Conservation (phyloP, 805 yeast genomes). For the Blastobotrys muscicola region DNA sequence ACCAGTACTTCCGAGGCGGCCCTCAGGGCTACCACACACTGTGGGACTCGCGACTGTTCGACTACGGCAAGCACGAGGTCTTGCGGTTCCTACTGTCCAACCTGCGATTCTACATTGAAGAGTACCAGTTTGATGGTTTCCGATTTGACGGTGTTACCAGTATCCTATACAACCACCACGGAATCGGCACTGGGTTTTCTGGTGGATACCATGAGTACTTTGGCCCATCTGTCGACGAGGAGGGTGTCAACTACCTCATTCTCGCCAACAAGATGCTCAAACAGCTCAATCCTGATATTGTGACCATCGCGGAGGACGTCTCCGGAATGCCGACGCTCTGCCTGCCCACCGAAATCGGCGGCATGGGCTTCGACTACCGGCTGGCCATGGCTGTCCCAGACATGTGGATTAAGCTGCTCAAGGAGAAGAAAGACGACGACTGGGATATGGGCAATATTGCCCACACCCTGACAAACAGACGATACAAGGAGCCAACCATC, state of each 20-base stretch:
- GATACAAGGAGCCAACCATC: constrained; percentile 81
- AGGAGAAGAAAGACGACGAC: constrained; percentile 74
- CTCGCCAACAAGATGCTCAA: constrained; percentile 75
- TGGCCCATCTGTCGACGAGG: constrained; percentile 72
- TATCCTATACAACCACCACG: constrained; percentile 88
- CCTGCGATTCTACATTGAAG: constrained; percentile 73
- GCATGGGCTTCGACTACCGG: constrained; percentile 89
- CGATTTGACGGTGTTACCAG: constrained; percentile 95
- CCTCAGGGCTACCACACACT: constrained; percentile 77
- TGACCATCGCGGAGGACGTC: constrained; percentile 92
- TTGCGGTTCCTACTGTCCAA: constrained; percentile 77
- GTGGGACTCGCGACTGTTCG: constrained; percentile 95
- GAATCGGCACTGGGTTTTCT: constrained; percentile 76
- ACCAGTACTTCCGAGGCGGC: constrained; percentile 92
- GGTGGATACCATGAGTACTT: constrained; percentile 92
- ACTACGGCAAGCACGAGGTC: constrained; percentile 87
- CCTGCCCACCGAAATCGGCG: constrained; percentile 62
- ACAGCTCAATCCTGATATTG: constrained; percentile 44
- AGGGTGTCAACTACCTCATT: constrained; percentile 80
- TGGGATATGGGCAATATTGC: constrained; percentile 84
- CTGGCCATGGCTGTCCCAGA: constrained; percentile 97
- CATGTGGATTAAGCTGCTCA: constrained; percentile 94
- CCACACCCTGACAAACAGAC: constrained; percentile 75
- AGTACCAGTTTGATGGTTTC: constrained; percentile 85
- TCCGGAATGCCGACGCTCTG: constrained; percentile 96